These are phyloP conservation scores for Ilyonectria robusta DNA, from an alignment of 2,329 filamentous ascomycete species.

Conservation along the genomic window DNA sequence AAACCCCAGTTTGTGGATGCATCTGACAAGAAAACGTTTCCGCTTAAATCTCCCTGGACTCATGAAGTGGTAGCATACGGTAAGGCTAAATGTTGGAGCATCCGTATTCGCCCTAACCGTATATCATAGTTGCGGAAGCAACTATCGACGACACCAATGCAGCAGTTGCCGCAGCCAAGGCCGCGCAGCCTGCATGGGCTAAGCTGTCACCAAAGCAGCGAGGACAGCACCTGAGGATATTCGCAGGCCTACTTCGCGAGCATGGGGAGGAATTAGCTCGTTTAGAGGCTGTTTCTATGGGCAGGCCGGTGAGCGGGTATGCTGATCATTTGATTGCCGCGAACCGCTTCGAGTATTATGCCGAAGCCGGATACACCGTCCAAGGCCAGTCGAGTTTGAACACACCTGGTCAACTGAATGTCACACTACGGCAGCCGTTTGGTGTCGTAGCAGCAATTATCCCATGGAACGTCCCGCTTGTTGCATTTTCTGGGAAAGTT, in stretches of 20 bases:
- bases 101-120: background rate
- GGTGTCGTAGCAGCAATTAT: slow-evolving; percentile 15
- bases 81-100: background rate
- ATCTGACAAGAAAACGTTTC: background rate
- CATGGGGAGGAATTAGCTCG: background rate
- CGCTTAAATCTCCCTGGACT: background rate
- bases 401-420: background rate
- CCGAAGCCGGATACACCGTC: background rate
- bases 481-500: background rate
- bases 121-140: background rate
- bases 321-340: background rate
- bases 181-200: background rate
- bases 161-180: background rate
- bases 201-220: background rate
- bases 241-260: background rate
- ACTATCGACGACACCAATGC: background rate
- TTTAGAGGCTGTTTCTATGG: slow-evolving; percentile 2
- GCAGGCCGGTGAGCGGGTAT: background rate
- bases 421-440: background rate
- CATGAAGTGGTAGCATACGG: background rate
- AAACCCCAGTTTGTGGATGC: background rate
- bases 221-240: background rate
- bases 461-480: background rate
- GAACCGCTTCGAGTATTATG: background rate
- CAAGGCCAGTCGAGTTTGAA: background rate